These are phyloP conservation scores for Penicillium olsonii DNA, from an alignment of 2,329 filamentous ascomycete species.

Conservation along the genomic window DNA sequence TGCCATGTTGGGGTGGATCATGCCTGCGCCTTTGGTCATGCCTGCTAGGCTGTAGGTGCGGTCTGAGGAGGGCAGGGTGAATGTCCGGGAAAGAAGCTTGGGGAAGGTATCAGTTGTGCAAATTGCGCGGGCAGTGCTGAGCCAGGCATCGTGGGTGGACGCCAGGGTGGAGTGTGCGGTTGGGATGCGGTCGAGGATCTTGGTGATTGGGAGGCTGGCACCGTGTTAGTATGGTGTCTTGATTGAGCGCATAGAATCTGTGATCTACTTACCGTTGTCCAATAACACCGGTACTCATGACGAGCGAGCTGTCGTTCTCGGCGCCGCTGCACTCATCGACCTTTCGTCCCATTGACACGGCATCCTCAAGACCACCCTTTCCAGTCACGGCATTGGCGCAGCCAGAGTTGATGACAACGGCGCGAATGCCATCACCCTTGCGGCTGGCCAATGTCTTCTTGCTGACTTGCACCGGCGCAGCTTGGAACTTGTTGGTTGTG, in stretches of 20 bases:
- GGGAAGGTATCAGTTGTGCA: conserved; percentile 99
- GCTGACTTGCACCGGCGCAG: conserved; percentile 88
- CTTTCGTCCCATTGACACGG: conserved; percentile 74
- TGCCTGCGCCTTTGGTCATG: conserved; percentile 97
- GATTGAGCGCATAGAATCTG: neutral
- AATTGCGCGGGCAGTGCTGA: conserved; percentile 83
- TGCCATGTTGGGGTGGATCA: conserved; percentile 99
- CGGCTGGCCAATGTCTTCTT: conserved; percentile 68
- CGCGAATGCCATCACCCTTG: conserved; percentile 69
- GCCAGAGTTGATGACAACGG: conserved; percentile 90
- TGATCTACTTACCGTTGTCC: conserved; percentile 68
- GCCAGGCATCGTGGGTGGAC: conserved; percentile 79
- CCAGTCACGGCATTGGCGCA: conserved; percentile 98
- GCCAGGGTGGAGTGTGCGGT: conserved; percentile 71
- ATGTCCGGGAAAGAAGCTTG: conserved; percentile 84
- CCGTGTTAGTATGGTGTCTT: conserved; percentile 1
- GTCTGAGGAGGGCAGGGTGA: conserved; percentile 76
- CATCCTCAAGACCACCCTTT: conserved; percentile 84
- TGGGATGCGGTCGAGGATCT: conserved; percentile 82
- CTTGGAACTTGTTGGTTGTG: conserved; percentile 98
- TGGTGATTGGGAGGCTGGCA: conserved; percentile 77
- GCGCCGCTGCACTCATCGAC: conserved; percentile 68
- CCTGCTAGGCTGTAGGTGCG: conserved; percentile 83
- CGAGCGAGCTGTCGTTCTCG: conserved; percentile 67
- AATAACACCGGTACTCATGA: conserved; percentile 99